A percentile compares a stretch with the other conserved stretches of the same genome.
These are phyloP conservation scores for Discostella pseudostelligera DNA, from an alignment of 108 stramenopile genomes.

Conservation along the genomic window DNA sequence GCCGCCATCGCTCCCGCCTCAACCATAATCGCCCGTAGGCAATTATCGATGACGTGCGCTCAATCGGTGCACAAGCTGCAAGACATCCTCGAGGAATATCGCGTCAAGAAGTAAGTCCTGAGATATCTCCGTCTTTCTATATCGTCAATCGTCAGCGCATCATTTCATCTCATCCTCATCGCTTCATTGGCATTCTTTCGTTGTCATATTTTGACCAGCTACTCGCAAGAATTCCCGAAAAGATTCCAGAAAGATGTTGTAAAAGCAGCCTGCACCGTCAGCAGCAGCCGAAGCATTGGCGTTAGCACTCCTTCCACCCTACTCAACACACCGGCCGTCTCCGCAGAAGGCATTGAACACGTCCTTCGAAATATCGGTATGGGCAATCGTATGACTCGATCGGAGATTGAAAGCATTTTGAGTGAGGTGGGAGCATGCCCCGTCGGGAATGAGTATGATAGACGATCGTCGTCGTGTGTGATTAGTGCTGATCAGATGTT, in stretches of 20 bases:
- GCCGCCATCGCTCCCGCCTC: conserved; percentile 4
- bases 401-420: conserved; percentile 51
- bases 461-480: conserved; percentile 2
- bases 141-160: no score
- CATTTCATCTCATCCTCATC: not conserved
- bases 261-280: conserved; percentile 35
- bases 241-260: conserved; percentile 64
- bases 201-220: no score
- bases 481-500: conserved; percentile 35
- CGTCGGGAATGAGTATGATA: not conserved
- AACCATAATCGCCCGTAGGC: not conserved
- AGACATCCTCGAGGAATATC: conserved; percentile 52
- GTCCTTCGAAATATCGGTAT: conserved; percentile 56
- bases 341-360: conserved; percentile 40
- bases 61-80: conserved; percentile 40
- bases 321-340: conserved; percentile 2
- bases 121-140: no score
- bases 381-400: conserved; percentile 37
- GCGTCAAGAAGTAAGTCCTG: conserved; percentile 48
- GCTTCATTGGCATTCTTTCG: no score
- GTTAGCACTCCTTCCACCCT: conserved; percentile 10
- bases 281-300: conserved; percentile 13
- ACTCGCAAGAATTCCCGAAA: conserved; percentile 49
- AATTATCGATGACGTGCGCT: conserved; percentile 22
- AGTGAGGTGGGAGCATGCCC: conserved; percentile 45